Evolutionary conservation across 306 rosid species (phyloP).

Genomic region (Acacia confusa): DNA sequence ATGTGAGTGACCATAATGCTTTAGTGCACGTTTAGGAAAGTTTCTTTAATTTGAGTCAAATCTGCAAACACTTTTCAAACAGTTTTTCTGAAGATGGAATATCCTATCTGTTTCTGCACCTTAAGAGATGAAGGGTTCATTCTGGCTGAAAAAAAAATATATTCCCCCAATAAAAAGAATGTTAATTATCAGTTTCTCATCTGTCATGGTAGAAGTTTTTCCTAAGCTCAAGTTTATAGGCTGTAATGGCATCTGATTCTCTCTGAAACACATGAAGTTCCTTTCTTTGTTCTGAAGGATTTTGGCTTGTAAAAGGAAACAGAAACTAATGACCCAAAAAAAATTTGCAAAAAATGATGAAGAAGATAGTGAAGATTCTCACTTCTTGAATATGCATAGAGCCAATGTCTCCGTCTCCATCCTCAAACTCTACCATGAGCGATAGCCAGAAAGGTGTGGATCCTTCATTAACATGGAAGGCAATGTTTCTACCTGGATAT

Average conservation of each 20-base stretch:
- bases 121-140: slow-evolving; percentile 20
- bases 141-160: slow-evolving; percentile 25
- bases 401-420: slow-evolving; percentile 89
- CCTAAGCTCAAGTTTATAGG: slow-evolving; percentile 32
- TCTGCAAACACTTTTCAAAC: slow-evolving; percentile 39
- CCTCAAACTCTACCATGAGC: slow-evolving; percentile 80
- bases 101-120: slow-evolving; percentile 13
- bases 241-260: slow-evolving; percentile 43
- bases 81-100: slow-evolving; percentile 31
- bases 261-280: slow-evolving; percentile 31
- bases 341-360: not conserved
- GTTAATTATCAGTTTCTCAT: slow-evolving; percentile 5
- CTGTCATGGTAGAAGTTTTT: slow-evolving; percentile 21
- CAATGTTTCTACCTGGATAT: slow-evolving; percentile 72
- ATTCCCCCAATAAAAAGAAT: not conserved
- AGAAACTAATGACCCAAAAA: not conserved
- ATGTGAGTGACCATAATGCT: slow-evolving; percentile 22
- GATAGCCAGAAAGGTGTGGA: slow-evolving; percentile 87
- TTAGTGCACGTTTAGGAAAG: slow-evolving; percentile 38
- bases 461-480: slow-evolving; percentile 91
- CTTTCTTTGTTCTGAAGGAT: not conserved
- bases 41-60: slow-evolving; percentile 31
- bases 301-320: not conserved
- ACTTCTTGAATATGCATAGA: slow-evolving; percentile 80
- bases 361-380: slow-evolving; percentile 26